Evolutionary conservation across 1,139 yeast genomes (phyloP).

Genomic region (Suhomyces chickasaworum): DNA sequence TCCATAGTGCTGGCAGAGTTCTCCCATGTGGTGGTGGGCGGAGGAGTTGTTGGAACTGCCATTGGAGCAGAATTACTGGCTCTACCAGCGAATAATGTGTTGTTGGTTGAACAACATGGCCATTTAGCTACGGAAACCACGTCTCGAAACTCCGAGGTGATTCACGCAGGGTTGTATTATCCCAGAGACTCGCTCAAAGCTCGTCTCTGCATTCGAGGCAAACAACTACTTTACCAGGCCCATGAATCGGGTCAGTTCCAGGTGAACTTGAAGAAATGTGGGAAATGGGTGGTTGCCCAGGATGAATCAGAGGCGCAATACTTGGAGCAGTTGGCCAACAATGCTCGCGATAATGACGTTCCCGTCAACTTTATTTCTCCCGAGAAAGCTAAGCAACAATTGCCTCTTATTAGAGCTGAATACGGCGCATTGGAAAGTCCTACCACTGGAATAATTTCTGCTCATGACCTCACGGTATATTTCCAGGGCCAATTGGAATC

Average conservation of each 20-base stretch:
- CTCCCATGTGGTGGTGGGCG: constrained; percentile 83
- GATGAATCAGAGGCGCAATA: constrained; percentile 61
- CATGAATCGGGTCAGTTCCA: constrained; percentile 45
- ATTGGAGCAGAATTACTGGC: constrained; percentile 69
- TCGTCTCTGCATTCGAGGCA: constrained; percentile 72
- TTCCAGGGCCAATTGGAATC: constrained; percentile 54
- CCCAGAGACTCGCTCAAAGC: constrained; percentile 70
- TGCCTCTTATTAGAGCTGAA: constrained; percentile 68
- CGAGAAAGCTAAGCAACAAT: constrained; percentile 44
- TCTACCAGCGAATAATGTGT: constrained; percentile 47
- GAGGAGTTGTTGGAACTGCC: constrained; percentile 86
- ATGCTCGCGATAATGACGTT: constrained; percentile 53
- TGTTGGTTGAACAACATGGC: constrained; percentile 68
- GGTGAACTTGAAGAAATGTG: constrained; percentile 64
- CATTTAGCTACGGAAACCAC: constrained; percentile 78
- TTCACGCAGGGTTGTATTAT: constrained; percentile 88
- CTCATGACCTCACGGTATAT: constrained; percentile 71
- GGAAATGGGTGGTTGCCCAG: constrained; percentile 91
- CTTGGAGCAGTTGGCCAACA: constrained; percentile 53
- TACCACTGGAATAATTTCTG: constrained; percentile 80
- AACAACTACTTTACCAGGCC: constrained; percentile 58
- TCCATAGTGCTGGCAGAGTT: constrained; percentile 47
- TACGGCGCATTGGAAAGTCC: constrained; percentile 74
- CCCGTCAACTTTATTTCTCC: constrained; percentile 60
- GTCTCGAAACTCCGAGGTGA: constrained; percentile 85